Base-by-base conservation (phyloP, 306 rosid species). In the Acacia confusa region DNA sequence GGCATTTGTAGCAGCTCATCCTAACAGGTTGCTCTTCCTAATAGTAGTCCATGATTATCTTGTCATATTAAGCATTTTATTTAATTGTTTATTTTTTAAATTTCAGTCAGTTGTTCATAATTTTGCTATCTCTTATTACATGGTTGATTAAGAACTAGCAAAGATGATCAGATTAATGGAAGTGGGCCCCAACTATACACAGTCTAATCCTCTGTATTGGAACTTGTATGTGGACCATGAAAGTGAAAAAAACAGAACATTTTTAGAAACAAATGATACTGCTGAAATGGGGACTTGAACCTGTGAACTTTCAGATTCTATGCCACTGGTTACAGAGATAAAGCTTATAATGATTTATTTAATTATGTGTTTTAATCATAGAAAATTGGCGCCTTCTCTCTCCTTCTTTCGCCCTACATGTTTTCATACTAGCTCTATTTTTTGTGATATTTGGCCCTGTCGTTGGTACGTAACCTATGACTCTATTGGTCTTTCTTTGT, bases 1-100 rank as follows among this genome's bases (percentile, higher is more conserved):
- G 86, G 94, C 95, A 66, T 90, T 95, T 87, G 67, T 85, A 66
- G 97, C 99, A 16, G 93, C 99, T 44, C 64, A 90, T 80, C 99
- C 99, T 75, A 91, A 90, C 80, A 95, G 99, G 99, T 95, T 82
- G 25, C 76, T 82, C 77, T 78, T 72, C 75, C n/a, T 74, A 63
- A 53, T 78, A 60, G 22, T 57, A 41, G 36, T 69, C 38, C 36
- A 61, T 13, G 9, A 28, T 28, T 2, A 14, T 53, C 67, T 53
- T 34, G 32, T 52, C 10, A 34, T n/a, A 20, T 32, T 16, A 7
- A 30, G 65, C 20, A 15, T 27, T 27, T 47, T 28, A 25, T 4
- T 27, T 48, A 36, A 1, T 36, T 34, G 22, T 30, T 73, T 50
- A 22, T 41, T 41, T 38, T 28, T 50, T 1, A 30, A 30, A 20